Evolutionary conservation across 495 filamentous ascomycete species (phyloP).

Genomic region (Aspergillus baeticus): DNA sequence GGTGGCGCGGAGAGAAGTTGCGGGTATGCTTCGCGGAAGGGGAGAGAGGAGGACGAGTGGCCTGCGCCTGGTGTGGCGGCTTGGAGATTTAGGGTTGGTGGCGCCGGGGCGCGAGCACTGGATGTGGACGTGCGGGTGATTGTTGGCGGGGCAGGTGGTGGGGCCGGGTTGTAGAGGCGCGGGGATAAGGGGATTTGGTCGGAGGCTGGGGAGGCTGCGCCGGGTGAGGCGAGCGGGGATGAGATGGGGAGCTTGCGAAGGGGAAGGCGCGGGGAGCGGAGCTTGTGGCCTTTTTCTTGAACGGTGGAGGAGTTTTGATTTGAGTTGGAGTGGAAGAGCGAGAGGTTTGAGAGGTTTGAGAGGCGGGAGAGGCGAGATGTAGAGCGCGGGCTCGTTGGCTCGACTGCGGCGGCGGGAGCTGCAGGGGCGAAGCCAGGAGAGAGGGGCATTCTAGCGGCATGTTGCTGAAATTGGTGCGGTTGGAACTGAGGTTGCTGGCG

Average conservation of each 20-base stretch:
- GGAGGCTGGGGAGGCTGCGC: constrained; percentile 31
- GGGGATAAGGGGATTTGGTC: constrained; percentile 56
- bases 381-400: constrained; percentile 31
- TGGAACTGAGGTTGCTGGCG: neutral
- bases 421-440: too few species aligned
- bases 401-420: neutral
- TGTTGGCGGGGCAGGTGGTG: constrained; percentile 42
- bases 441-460: neutral
- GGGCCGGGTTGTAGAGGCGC: constrained; percentile 55
- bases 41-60: constrained; percentile 43
- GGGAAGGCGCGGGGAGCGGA: constrained; percentile 49
- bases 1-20: constrained; percentile 52
- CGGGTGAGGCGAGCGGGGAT: constrained; percentile 54
- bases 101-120: constrained; percentile 23
- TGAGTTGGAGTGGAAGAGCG: constrained; percentile 48
- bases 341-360: constrained; percentile 52
- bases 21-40: constrained; percentile 55
- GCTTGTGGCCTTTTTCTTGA: constrained; percentile 35
- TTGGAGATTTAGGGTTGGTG: constrained; percentile 41
- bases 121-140: constrained; percentile 27
- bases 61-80: constrained; percentile 27
- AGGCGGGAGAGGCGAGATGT: constrained; percentile 40
- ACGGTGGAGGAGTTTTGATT: constrained; percentile 49
- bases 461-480: neutral
- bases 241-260: constrained; percentile 58